Conservation (phyloP, 495 filamentous ascomycete species). For the Beverwykella pulmonaria region DNA sequence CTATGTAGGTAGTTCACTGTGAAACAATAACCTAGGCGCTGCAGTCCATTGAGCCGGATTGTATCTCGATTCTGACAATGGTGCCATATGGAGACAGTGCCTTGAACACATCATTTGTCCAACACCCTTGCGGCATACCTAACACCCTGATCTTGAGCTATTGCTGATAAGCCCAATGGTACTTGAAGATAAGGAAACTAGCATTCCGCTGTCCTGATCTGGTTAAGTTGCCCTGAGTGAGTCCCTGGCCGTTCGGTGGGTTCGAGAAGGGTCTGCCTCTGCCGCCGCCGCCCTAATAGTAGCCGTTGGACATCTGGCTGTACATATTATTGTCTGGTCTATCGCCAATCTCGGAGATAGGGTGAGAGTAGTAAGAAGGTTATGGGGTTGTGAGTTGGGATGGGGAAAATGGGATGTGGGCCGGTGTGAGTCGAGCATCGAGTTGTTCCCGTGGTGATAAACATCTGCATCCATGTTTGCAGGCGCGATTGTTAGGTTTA, state of each 20-base stretch:
- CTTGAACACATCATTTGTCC: constrained; percentile 14
- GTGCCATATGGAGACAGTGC: constrained; percentile 11
- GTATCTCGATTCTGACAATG: constrained; percentile 25
- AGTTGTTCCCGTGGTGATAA: not conserved
- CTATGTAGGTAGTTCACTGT: not conserved
- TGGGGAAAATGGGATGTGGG: not conserved
- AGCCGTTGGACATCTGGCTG: not conserved
- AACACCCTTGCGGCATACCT: not conserved
- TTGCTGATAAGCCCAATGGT: constrained; percentile 5
- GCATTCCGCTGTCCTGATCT: not conserved
- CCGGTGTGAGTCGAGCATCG: not conserved
- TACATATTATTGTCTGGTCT: not conserved
- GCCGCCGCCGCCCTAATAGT: not conserved
- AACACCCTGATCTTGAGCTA: constrained; percentile 11
- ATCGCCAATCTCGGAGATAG: not conserved
- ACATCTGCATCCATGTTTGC: not conserved
- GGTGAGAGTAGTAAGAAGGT: not conserved
- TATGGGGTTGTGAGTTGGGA: not conserved
- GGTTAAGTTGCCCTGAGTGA: too few relatives aligned
- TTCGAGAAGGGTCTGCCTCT: not conserved
- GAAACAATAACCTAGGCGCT: constrained; percentile 33
- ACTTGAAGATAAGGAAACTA: too few relatives aligned
- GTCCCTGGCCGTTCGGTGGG: not conserved
- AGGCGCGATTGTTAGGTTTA: not conserved
- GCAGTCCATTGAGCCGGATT: not conserved